Evolutionary conservation across 1,139 yeast genomes (phyloP).

Genomic region (Taphrina deformans): DNA sequence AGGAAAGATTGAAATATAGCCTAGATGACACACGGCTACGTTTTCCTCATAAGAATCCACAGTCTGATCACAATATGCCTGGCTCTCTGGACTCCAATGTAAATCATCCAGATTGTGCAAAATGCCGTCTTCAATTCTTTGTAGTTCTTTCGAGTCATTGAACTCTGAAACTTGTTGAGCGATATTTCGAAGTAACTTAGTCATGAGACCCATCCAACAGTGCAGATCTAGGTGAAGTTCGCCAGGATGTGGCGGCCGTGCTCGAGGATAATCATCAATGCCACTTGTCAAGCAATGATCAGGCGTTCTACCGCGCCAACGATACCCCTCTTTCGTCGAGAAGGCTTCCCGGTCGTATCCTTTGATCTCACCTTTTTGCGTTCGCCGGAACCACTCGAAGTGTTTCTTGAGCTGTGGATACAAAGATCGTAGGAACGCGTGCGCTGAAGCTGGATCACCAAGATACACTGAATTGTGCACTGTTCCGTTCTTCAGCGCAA

Average conservation of each 20-base stretch:
- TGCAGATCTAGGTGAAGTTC: slow-evolving; percentile 87
- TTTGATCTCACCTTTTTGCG: slow-evolving; percentile 75
- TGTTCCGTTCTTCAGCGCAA: slow-evolving; percentile 42
- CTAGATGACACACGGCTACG: slow-evolving; percentile 76
- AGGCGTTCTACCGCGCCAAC: slow-evolving; percentile 91
- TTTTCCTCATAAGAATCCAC: slow-evolving; percentile 69
- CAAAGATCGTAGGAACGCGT: slow-evolving; percentile 61
- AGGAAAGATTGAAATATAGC: slow-evolving; percentile 85
- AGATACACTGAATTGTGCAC: slow-evolving; percentile 56
- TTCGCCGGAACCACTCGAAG: slow-evolving; percentile 78
- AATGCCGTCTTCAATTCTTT: slow-evolving; percentile 58
- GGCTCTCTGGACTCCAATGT: slow-evolving; percentile 73
- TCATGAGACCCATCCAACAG: slow-evolving; percentile 93
- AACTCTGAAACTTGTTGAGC: slow-evolving; percentile 62
- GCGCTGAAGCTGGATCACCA: slow-evolving; percentile 61
- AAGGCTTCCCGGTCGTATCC: slow-evolving; percentile 61
- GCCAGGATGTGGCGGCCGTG: slow-evolving; percentile 74
- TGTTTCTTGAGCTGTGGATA: slow-evolving; percentile 78
- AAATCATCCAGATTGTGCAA: slow-evolving; percentile 63
- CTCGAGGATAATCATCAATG: slow-evolving; percentile 91
- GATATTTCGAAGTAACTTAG: slow-evolving; percentile 72
- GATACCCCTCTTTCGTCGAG: slow-evolving; percentile 63
- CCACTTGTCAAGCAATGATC: slow-evolving; percentile 92
- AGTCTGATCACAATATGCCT: slow-evolving; percentile 80
- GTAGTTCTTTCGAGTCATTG: slow-evolving; percentile 59